These are phyloP conservation scores for Trichosporon sp. DNA, from an alignment of 1,284 basidiomycete species.

Conservation along the genomic window DNA sequence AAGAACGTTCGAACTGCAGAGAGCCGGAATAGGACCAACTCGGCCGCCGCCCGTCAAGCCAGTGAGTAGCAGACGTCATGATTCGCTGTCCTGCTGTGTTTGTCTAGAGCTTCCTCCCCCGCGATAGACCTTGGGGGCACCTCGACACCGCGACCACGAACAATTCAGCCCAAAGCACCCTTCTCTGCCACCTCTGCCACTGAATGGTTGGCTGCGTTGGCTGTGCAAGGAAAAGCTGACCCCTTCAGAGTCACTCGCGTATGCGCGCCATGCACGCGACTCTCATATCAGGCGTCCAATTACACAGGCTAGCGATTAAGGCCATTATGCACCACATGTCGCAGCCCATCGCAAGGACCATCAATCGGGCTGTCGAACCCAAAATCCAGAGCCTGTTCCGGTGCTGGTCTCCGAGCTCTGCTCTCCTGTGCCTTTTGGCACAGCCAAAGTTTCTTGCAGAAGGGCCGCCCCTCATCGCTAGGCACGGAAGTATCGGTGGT, in stretches of 20 bases:
- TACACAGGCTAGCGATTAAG: not conserved
- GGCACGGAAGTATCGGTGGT: not conserved
- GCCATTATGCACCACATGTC: not conserved
- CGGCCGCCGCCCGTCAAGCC: not conserved
- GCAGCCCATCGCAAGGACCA: not conserved
- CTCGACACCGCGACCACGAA: not conserved
- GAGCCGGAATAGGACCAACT: not conserved
- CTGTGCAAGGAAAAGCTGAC: not conserved
- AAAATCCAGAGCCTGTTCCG: not conserved
- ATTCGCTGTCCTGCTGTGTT: too few relatives aligned
- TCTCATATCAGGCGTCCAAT: not conserved
- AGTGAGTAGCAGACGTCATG: not conserved
- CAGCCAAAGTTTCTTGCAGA: not conserved
- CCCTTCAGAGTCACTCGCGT: conserved; percentile 1
- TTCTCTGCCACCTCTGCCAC: not conserved
- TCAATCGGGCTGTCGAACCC: not conserved
- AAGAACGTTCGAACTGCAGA: not conserved
- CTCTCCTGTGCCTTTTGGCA: not conserved
- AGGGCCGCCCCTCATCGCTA: not conserved
- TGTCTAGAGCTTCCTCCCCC: too few relatives aligned
- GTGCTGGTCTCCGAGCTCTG: not conserved
- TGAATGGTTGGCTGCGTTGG: not conserved
- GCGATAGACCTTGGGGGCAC: not conserved
- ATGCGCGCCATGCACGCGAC: not conserved
- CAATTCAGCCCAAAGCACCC: not conserved